A percentile compares a stretch with the other conserved stretches of the same genome.
Evolutionary conservation across 1,284 basidiomycete species (phyloP).

Genomic region (Xanthoconium separans): DNA sequence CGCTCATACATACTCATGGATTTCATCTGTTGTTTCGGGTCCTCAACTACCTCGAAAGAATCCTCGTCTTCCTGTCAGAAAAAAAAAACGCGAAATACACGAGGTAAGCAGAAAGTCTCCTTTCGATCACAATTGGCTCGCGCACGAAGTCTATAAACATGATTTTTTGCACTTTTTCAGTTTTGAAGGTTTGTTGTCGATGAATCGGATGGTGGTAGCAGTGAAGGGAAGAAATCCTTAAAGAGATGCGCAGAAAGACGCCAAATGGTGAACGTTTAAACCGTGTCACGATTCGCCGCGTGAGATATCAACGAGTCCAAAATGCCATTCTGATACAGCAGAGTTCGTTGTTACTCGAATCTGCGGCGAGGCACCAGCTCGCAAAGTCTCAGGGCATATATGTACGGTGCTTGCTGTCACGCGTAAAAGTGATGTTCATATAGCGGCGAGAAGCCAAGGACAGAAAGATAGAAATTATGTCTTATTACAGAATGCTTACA

Average conservation of each 20-base stretch:
- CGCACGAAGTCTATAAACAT: slow-evolving; percentile 25
- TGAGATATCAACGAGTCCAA: slow-evolving; percentile 8
- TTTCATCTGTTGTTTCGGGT: slow-evolving; percentile 10
- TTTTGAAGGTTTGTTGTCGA: background rate
- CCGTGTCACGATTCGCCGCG: background rate
- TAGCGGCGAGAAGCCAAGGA: slow-evolving; percentile 9
- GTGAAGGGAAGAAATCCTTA: slow-evolving; percentile 6
- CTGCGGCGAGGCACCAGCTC: slow-evolving; percentile 22
- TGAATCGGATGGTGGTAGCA: slow-evolving; percentile 2
- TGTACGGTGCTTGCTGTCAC: slow-evolving; percentile 28
- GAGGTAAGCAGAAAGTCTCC: slow-evolving; percentile 5
- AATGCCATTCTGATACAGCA: slow-evolving; percentile 5
- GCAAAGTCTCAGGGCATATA: slow-evolving; percentile 25
- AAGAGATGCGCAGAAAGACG: background rate
- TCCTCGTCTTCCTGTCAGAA: slow-evolving; percentile 27
- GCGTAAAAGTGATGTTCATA: slow-evolving; percentile 27
- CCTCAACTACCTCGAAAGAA: slow-evolving; percentile 20
- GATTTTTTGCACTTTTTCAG: slow-evolving; percentile 1
- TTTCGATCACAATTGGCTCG: background rate
- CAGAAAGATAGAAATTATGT: slow-evolving; percentile 23
- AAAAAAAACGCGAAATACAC: background rate
- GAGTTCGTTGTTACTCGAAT: slow-evolving; percentile 5
- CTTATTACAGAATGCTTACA: slow-evolving; percentile 34
- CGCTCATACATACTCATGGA: slow-evolving; percentile 17
- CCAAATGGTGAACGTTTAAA: slow-evolving; percentile 1